Evolutionary conservation across 768 basidiomycete genomes (phyloP), one percentile per base, ranked within the genome.

Genomic region (Psilocybe tampanensis): DNA sequence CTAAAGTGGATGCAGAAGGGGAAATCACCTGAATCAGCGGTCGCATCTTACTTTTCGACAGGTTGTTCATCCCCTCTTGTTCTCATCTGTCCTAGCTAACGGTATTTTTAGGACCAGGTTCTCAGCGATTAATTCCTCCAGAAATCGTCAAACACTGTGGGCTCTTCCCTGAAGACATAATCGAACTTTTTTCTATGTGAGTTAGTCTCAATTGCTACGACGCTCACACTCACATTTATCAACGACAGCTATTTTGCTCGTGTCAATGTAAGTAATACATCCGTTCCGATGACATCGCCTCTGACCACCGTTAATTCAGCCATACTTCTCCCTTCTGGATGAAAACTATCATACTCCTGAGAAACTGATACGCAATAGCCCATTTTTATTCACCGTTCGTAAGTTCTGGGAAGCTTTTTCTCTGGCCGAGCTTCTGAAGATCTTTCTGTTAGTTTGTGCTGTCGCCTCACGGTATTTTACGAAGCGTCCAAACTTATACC

Each of bases 391-490:
- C 69, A 85, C 84, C 44, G 81, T 85, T 60, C 73, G 85, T 85
- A 58, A 74, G 80, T 80, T 21, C 44, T 12, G 22, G 36, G 12
- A 9, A 7, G 13, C 2, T 21, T 21, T 52, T 34, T 13, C 9
- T 39, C 24, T 22, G 34, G 7, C 15, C 44, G 8, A 34, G 22
- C 44, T 54, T 21, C 24, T 44, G 42, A 54, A 17, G 39, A 49
- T 17, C 47, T 39, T 32, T 19, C 33, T 29, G 8, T 4, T 39
- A 86, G 86, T 92, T 36, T 90, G 88, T 66, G 85, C 88, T 3
- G 80, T 88, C 17, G 82, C 90, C 0, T 84, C 89, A 41, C 78
- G 88, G 33, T 88, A 85, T 69, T 86, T 89, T 65, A 70, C 73
- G 2, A 72, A 74, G 43, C 77, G 82, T 52, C 83, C 84, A 0